These are phyloP conservation scores for Penicillium pancosmium DNA, from an alignment of 495 filamentous ascomycete genomes.

Conservation along the genomic window DNA sequence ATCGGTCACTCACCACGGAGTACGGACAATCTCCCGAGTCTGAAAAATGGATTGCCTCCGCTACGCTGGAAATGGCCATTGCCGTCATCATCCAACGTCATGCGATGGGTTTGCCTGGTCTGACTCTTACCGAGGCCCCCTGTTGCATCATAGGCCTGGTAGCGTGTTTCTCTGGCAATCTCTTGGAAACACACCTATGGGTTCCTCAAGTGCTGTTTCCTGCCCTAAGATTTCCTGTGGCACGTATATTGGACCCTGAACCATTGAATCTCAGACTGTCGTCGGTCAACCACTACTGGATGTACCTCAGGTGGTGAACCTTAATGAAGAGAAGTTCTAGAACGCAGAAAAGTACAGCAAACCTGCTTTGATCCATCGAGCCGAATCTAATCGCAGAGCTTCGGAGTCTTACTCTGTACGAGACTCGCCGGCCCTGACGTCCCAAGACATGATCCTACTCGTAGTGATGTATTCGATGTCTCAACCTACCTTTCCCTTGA, in stretches of 20 bases:
- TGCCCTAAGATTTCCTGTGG: background rate
- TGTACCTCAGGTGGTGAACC: background rate
- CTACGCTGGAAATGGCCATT: background rate
- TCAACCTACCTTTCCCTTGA: background rate
- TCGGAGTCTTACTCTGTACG: too few species aligned
- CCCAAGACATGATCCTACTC: too few species aligned
- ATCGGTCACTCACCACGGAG: background rate
- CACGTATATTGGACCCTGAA: background rate
- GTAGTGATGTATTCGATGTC: background rate
- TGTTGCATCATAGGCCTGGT: slow-evolving; percentile 4
- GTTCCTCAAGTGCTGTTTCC: background rate
- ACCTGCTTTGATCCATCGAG: background rate
- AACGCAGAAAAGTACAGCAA: background rate
- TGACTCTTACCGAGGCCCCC: background rate
- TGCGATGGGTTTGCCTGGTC: background rate
- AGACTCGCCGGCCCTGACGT: background rate
- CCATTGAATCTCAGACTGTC: background rate
- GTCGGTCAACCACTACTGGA: background rate
- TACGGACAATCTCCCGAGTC: background rate
- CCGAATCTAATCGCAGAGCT: background rate
- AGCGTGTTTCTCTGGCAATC: background rate
- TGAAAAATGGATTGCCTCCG: background rate
- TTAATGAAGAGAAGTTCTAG: background rate
- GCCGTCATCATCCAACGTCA: slow-evolving; percentile 3
- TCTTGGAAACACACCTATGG: background rate